Base-by-base conservation (phyloP, 805 yeast species). In the Ogataea angusta region DNA sequence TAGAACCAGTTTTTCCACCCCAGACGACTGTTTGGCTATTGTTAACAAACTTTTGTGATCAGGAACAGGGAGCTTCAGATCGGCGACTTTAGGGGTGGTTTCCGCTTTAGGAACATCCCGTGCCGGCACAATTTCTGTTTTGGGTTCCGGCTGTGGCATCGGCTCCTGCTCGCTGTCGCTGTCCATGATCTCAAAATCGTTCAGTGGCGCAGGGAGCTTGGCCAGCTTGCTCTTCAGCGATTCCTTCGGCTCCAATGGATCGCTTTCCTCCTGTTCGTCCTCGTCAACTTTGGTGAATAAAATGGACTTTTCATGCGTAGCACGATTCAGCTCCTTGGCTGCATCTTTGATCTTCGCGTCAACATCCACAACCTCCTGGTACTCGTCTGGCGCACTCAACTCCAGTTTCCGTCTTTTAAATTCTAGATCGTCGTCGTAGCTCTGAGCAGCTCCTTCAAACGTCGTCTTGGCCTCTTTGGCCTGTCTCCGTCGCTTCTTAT, bases 101-200 rank as follows among this genome's bases (percentile, higher is more conserved):
- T 12, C 33, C 24, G 6, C 12, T 5, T 6, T 22, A 6, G 33
- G 14, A 10, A 18, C 23, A 12, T 12, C 23, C 33, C 12, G 30
- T 18, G 6, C 15, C 33, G 23, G 4, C 10, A 7, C 22, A 7
- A 6, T 12, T 17, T 30, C 23, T 15, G 10, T 17, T n/a, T n/a
- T 9, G 22, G 22, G 23, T 30, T 30, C 33, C 13, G 22, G 24
- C 24, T 16, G 10, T 8, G 10, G 23, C 7, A 14, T 8, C 17
- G 13, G 13, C 16, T 37, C 6, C 60, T 27, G 5, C 54, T 38
- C 21, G 36, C 35, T 3, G n/a, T 42, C 45, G 22, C 54, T 63
- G 3, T 63, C 68, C 1, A 58, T 49, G 7, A 73, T 57, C 41
- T 73, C 77, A 46, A 69, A 73, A 36, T 73, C 76, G 45, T 75